Evolutionary conservation across 495 filamentous ascomycete species (phyloP), one percentile per base, ranked within the genome.

Genomic region (Talaromyces nanjingensis): DNA sequence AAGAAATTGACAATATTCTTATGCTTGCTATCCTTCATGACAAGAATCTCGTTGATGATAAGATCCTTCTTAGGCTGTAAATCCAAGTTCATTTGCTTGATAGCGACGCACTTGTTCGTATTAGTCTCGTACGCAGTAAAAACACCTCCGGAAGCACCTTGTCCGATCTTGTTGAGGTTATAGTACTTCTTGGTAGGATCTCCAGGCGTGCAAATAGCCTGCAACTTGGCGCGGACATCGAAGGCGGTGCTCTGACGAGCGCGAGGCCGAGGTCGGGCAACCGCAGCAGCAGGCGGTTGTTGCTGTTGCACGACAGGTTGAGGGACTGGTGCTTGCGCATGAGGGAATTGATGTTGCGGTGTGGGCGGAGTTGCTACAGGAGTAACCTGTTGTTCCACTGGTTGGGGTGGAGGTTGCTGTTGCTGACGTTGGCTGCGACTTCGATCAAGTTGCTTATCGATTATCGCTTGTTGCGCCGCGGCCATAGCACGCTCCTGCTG

Each of bases 81-180:
- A 72, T 97, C 94, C 58, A 98, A 79, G 66, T 98, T 98, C 94
- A 98, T 98, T 81, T 98, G 94, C 75, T 98, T 98, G 78, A 98
- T 98, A 24, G 94, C 94, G 61, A 98, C 96, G 67, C 93, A 90
- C 60, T 86, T 85, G 70, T 94, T 94, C 24, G 86, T 88, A 24
- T 85, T 88, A 67, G 83, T 83, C 73, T 97, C 90, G 72, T 93
- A 92, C 1, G 94, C 94, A 11, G 92, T 96, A 69, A 86, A 98
- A 2, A 98, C 94, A 64, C 94, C 94, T 63, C 94, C 94, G 14
- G 94, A 98, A 33, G 94, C 94, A 69, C 94, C 94, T 74, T 98
- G 94, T 8, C 94, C 94, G 70, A 98, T 98, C 76, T 98, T 98
- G 68, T 87, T 93, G 63, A 98, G 82, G 57, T 89, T 89, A 60